Evolutionary conservation across 495 filamentous ascomycete genomes (phyloP), one percentile per base, ranked within the genome.

Genomic region (Penicillium ochrochloron): DNA sequence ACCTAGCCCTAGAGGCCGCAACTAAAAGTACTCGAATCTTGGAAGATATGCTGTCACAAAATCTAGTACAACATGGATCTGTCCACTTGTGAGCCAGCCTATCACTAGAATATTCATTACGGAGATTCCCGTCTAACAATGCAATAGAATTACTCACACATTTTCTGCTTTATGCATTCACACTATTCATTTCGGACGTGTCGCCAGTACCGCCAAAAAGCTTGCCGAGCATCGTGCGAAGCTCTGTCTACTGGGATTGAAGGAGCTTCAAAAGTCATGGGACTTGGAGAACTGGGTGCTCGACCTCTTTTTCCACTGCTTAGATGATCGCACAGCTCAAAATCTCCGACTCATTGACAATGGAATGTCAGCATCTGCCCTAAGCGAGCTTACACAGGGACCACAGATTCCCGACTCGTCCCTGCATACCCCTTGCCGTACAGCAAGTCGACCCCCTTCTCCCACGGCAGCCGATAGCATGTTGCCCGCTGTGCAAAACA

Each of bases 161-260:
- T 83, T 83, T 60, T 77, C 78, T 31, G 75, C 80, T 9, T 64
- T 83, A 6, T 83, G 80, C 57, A 81, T 82, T 62, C 80, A 82
- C 58, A 81, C 80, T 5, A 79, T 83, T 27, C 72, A 76, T 55
- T 77, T 78, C 59, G 75, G 75, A 14, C 75, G 80, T 27, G 70
- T 72, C 0, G 66, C 70, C 9, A 72, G 73, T 9, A 79, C 79
- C 19, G 70, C 76, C 2, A 73, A 77, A 0, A 81, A 79, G 39
- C 66, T 83, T 1, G 79, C 81, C 27, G 80, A 83, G 53, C 78
- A 82, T 65, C 73, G 81, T 34, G 81, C 81, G 3, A 75, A 81
- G 15, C 59, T 82, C 3, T 83, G 81, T 58, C 70, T 83, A 0
- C 66, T 83, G 2, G 78, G 80, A 0, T 53, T 83, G 10, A 76